Conservation (phyloP, 2,329 filamentous ascomycete species). For the Penicillium oxalicum region DNA sequence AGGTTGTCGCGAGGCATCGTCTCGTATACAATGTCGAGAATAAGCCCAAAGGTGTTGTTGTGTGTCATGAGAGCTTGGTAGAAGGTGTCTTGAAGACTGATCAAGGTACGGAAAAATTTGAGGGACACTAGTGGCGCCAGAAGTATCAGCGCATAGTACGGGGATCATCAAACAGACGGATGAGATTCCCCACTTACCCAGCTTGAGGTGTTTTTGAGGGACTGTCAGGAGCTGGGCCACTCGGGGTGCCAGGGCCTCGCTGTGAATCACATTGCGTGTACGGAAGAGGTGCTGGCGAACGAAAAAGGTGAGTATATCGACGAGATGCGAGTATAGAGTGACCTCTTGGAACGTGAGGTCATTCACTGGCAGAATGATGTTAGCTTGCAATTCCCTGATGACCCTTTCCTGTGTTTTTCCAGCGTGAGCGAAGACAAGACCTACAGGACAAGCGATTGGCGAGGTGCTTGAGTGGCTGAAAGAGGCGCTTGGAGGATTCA, state of each 20-base stretch:
- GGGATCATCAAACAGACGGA: neutral
- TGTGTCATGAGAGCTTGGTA: conserved; percentile 80
- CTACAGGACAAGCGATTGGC: conserved; percentile 56
- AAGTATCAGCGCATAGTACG: neutral
- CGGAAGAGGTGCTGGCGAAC: conserved; percentile 80
- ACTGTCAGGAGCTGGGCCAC: conserved; percentile 76
- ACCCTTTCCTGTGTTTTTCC: too few species aligned
- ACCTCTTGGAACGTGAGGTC: conserved; percentile 75
- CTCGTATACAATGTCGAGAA: conserved; percentile 74
- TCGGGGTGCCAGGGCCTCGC: conserved; percentile 68
- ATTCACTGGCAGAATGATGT: conserved; percentile 46
- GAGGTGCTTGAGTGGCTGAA: conserved; percentile 77
- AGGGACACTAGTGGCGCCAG: conserved; percentile 59
- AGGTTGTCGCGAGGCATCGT: conserved; percentile 91
- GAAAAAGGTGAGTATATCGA: conserved; percentile 92
- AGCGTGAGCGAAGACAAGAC: conserved; percentile 16
- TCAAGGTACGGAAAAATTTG: conserved; percentile 85
- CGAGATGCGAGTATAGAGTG: conserved; percentile 82
- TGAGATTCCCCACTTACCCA: conserved; percentile 54
- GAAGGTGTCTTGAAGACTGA: conserved; percentile 82
- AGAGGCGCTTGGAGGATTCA: conserved; percentile 74
- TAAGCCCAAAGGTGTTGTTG: conserved; percentile 73
- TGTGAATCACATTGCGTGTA: conserved; percentile 81
- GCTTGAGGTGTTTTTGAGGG: conserved; percentile 84
- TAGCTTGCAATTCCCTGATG: neutral